Evolutionary conservation across 768 basidiomycete genomes (phyloP).

Genomic region (Hirschioporus abietinus): DNA sequence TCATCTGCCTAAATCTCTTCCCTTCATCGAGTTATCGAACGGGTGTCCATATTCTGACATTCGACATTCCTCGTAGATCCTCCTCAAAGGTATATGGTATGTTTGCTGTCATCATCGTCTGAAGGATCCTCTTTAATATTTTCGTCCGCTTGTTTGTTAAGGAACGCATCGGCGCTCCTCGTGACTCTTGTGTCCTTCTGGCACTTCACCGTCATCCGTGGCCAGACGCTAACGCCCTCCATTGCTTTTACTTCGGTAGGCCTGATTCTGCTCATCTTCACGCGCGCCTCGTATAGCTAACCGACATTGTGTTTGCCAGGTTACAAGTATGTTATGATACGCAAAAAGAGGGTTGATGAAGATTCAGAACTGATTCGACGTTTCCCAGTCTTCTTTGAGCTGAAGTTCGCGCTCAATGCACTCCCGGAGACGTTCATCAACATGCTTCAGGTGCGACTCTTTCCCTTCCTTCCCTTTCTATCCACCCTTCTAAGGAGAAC

Average conservation of each 20-base stretch:
- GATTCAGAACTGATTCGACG: constrained; percentile 1
- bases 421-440: constrained; percentile 91
- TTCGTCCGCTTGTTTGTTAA: no score
- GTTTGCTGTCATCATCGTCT: no score
- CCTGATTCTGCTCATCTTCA: background rate
- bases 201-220: constrained; percentile 67
- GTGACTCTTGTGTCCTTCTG: constrained; percentile 48
- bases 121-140: no score
- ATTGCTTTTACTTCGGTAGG: constrained; percentile 66
- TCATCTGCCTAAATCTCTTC: no score
- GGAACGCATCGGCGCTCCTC: constrained; percentile 41
- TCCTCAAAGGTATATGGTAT: constrained; percentile 54
- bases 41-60: no score
- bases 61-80: constrained; percentile 22
- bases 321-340: constrained; percentile 35
- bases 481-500: constrained; percentile 5
- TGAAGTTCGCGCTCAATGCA: constrained; percentile 83
- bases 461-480: background rate
- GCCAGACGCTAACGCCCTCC: constrained; percentile 69
- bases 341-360: background rate
- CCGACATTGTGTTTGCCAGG: constrained; percentile 22
- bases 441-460: constrained; percentile 59
- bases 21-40: no score
- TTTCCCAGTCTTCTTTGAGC: constrained; percentile 69
- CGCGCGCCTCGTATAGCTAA: no score